These are phyloP conservation scores for Panaeolus papilionaceus DNA, from an alignment of 768 basidiomycete species.

Conservation along the genomic window DNA sequence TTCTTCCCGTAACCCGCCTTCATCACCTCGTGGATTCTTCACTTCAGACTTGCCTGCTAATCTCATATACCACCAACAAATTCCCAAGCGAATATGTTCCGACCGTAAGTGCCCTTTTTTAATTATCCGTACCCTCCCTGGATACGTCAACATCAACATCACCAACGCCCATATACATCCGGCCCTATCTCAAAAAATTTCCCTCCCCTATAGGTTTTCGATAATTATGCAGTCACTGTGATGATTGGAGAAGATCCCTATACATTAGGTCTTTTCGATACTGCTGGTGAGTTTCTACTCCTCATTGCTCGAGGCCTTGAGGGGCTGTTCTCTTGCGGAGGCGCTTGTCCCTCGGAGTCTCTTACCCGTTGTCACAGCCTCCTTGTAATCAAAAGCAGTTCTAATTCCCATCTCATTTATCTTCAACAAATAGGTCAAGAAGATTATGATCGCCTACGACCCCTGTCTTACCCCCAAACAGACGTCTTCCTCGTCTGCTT, in stretches of 20 bases:
- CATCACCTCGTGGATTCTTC: slow-evolving; percentile 7
- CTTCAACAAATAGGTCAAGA: slow-evolving; percentile 77
- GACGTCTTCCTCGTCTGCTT: slow-evolving; percentile 99
- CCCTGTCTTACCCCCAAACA: slow-evolving; percentile 99
- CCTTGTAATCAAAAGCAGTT: slow-evolving; percentile 14
- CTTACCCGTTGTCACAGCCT: not conserved
- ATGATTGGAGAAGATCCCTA: slow-evolving; percentile 99
- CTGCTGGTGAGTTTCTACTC: slow-evolving; percentile 77
- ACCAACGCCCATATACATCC: not conserved
- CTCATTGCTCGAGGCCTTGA: not conserved
- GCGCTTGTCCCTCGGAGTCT: not conserved
- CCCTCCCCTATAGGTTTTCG: slow-evolving; percentile 71
- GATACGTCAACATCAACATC: slow-evolving; percentile 26
- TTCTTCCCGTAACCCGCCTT: slow-evolving; percentile 18
- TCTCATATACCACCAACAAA: slow-evolving; percentile 98
- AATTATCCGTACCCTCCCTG: slow-evolving; percentile 24
- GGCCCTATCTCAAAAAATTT: slow-evolving; percentile 17
- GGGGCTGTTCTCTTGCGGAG: not conserved
- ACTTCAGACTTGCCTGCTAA: slow-evolving; percentile 90
- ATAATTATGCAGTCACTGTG: slow-evolving; percentile 99
- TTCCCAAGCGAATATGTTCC: slow-evolving; percentile 99
- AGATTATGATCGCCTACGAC: slow-evolving; percentile 99
- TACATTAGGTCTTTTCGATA: slow-evolving; percentile 97
- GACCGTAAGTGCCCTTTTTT: slow-evolving; percentile 70
- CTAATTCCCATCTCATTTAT: slow-evolving; percentile 16